Base-by-base conservation (phyloP, 306 rosid species). In the Vicia sativa region DNA sequence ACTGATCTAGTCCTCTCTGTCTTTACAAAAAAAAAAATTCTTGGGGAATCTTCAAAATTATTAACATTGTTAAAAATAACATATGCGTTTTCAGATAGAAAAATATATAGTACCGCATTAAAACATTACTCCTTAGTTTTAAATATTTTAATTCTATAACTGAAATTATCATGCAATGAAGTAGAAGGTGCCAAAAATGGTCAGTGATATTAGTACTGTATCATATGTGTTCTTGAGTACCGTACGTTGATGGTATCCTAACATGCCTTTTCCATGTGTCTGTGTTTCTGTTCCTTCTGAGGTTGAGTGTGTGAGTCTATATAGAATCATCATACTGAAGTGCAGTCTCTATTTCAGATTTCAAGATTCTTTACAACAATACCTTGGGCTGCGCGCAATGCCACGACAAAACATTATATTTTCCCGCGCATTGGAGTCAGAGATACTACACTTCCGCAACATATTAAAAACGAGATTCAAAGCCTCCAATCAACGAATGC, bases 211-310 rank as follows among this genome's bases (percentile, higher is more conserved):
- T 23, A 34, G 53, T 52, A 44, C 19, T n/a, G 2, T 31, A 31
- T 31, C 7, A 12, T 44, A 29, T 4, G 64, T 55, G 6, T 38
- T 52, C 0, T 18, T 14, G 15, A 60, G 9, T 3, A 2, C 28
- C 49, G 7, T n/a, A 16, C 11, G 18, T 67, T n/a, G 43, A 44
- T 37, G 10, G 59, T 23, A 35, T 31, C 55, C 34, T 49, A 76
- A 72, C 71, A 26, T 58, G 62, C 67, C 57, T 67, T 43, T 58
- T 19, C 58, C 54, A 65, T 56, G 68, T 50, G 65, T 45, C 60
- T 35, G 66, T 37, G 18, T 66, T n/a, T 23, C 41, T 61, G 62
- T 53, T 42, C 21, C 41, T 67, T 57, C 50, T 57, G 16, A 3
- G 61, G 38, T 74, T 68, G 74, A 62, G 54, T 66, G 61, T 57